These are phyloP conservation scores for Beauveria bassiana DNA, from an alignment of 2,329 filamentous ascomycete species.

Conservation along the genomic window DNA sequence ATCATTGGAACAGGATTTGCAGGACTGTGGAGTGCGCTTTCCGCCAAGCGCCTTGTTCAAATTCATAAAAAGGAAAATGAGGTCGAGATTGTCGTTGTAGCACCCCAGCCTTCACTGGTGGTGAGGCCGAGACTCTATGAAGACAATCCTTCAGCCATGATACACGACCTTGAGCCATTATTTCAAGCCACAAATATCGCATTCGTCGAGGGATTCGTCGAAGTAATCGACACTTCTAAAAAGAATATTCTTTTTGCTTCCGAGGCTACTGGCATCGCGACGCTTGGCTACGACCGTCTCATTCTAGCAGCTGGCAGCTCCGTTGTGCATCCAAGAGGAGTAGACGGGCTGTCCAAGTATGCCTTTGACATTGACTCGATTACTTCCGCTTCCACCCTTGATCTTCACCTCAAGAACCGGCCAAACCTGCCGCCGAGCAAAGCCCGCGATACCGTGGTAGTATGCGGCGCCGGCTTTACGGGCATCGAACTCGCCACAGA, in stretches of 20 bases:
- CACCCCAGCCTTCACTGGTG: conserved; percentile 25
- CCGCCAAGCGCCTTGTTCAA: conserved; percentile 25
- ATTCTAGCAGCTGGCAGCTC: conserved; percentile 29
- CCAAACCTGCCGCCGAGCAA: conserved; percentile 16
- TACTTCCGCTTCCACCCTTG: conserved; percentile 18
- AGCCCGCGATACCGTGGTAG: conserved; percentile 26
- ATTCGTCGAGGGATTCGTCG: conserved; percentile 20
- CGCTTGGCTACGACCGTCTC: conserved; percentile 25
- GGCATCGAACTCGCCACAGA: conserved; percentile 26
- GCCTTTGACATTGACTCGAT: conserved; percentile 28
- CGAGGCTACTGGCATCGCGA: neutral
- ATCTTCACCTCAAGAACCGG: conserved; percentile 23
- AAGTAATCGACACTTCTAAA: conserved; percentile 15
- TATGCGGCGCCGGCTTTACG: conserved; percentile 28
- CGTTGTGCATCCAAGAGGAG: conserved; percentile 20
- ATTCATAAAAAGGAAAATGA: conserved; percentile 14
- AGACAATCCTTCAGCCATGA: conserved; percentile 20
- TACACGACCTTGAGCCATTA: conserved; percentile 15
- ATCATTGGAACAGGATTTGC: conserved; percentile 28
- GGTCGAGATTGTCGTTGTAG: conserved; percentile 24
- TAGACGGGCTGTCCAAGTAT: conserved; percentile 24
- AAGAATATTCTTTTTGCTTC: conserved; percentile 14
- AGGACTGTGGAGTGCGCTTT: conserved; percentile 29
- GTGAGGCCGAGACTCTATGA: conserved; percentile 29
- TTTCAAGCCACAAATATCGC: conserved; percentile 21